Evolutionary conservation across 2,329 filamentous ascomycete genomes (phyloP), one percentile per base, ranked within the genome.

Genomic region (Cyphellophora europaea): DNA sequence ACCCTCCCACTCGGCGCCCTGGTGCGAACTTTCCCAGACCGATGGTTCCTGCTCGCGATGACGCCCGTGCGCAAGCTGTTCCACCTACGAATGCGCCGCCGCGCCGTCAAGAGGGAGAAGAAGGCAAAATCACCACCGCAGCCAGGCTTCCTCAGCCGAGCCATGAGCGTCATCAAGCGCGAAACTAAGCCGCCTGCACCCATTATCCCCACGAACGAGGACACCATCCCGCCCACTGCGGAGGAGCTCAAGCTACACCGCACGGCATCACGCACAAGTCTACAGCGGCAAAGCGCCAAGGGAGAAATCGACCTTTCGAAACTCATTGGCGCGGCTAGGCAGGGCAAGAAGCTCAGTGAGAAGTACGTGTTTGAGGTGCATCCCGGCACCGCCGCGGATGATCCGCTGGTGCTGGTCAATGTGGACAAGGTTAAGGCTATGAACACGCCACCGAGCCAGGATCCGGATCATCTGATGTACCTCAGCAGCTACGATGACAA

Each of bases 1-100:
- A 70, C 59, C 16, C 49, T 72, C 6, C 69, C 68, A 1, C 65
- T 65, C 57, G 69, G 62, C 17, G 45, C 65, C 16, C 47, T 61
- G 19, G 54, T 72, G 31, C 56, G 69, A 3, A 50, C 65, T 1
- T 63, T 72, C 38, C 69, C 69, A 3, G 68, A 72, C 43, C 12
- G 23, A 12, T 57, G 73, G 14, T 53, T 74, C 34, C 44, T 49
- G 28, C 57, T 49, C 25, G 45, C 64, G 8, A 51, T 65, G 25
- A 61, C 63, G 34, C 4, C 38, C 43, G 3, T 38, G 17, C 8
- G 21, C 8, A 25, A 25, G n/a, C n/a, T 25, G 21, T 25, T 25
- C n/a, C 21, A 25, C 21, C 8, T 25, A n/a, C 21, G 21, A 8
- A 25, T 25, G 21, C 21, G 21, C n/a, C 21, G 21, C 21, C 8